Base-by-base conservation (phyloP, 768 basidiomycete species). In the Pulveroboletus sp. region DNA sequence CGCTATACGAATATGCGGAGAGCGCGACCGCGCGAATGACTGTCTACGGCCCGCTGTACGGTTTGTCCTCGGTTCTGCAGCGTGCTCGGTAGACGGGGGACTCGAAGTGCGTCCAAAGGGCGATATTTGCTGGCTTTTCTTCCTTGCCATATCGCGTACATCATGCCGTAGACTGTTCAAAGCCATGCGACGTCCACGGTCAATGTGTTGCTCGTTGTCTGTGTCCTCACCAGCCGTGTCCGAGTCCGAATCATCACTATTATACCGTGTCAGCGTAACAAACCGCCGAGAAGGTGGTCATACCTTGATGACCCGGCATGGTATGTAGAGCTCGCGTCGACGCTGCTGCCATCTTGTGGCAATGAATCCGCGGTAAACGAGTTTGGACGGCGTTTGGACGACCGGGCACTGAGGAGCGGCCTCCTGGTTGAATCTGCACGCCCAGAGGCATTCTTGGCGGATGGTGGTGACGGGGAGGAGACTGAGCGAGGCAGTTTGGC, bases 271-370 rank as follows among this genome's bases (percentile, higher is more conserved):
- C 51, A 62, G 49, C 29, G 36, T 23, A 21, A 43, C 37, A 47
- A 5, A 47, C 7, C 4, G 9, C 8, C 3, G 41, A 45, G 17
- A 51, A 31, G 20, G 14, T 20, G n/a, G 34, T 59, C 78, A 53
- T 59, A 86, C 87, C 85, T 81, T 10, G 88, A 90, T 29, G 88
- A 88, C 38, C 90, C 90, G 24, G 84, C 90, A 50, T 90, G 85
- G 68, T 92, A 92, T 56, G 89, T 91, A 12, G 89, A 90, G 60
- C 87, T 92, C 83, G 89, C 81, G 56, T 84, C 89, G 56, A 82
- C 60, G 50, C 67, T 67, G 49, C 69, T 65, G 34, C 56, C 53
- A 24, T 64, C 51, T 20, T 62, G 66, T 3, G 51, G 63, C 16
- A 50, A 44, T 33, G 35, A 49, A 23, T 50, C 51, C 36, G 58